Conservation (phyloP, 2,329 filamentous ascomycete genomes). For the Truncatella angustata region DNA sequence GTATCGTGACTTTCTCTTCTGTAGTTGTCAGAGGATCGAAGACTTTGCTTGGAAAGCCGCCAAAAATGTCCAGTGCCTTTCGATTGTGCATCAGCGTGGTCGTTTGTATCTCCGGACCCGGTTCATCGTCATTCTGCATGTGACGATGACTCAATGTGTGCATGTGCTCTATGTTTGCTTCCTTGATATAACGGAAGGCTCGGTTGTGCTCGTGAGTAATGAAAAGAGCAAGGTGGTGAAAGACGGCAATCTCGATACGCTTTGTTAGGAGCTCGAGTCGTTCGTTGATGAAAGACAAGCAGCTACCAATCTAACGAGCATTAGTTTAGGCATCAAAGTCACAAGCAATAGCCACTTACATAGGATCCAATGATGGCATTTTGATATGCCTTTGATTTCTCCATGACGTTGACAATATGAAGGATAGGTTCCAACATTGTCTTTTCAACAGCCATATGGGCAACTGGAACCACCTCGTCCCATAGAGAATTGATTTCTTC, state of each 20-base stretch:
- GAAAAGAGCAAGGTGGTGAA: conserved; percentile 22
- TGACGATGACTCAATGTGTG: no score
- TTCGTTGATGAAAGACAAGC: conserved; percentile 24
- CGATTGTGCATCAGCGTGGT: conserved; percentile 8
- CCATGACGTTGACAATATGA: conserved; percentile 9
- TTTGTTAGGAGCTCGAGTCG: conserved; percentile 17
- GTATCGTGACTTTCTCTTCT: conserved; percentile 16
- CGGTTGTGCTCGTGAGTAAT: conserved; percentile 14
- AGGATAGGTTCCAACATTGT: conserved; percentile 26
- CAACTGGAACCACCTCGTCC: conserved; percentile 33
- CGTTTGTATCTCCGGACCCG: not conserved
- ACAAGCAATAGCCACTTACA: conserved; percentile 11
- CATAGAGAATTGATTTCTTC: conserved; percentile 30
- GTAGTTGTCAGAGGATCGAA: conserved; percentile 9
- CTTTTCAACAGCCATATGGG: conserved; percentile 31
- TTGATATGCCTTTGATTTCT: conserved; percentile 8
- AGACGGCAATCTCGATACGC: conserved; percentile 18
- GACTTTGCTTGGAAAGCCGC: conserved; percentile 17
- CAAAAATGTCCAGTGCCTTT: conserved; percentile 23
- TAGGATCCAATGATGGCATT: conserved; percentile 19
- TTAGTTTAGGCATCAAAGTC: conserved; percentile 5
- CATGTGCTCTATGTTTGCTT: not conserved
- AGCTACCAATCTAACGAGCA: conserved; percentile 18
- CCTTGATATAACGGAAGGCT: not conserved
- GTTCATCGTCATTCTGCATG: not conserved